Evolutionary conservation across 106 monocot genomes (phyloP).

Genomic region (Phalaenopsis aphrodite): DNA sequence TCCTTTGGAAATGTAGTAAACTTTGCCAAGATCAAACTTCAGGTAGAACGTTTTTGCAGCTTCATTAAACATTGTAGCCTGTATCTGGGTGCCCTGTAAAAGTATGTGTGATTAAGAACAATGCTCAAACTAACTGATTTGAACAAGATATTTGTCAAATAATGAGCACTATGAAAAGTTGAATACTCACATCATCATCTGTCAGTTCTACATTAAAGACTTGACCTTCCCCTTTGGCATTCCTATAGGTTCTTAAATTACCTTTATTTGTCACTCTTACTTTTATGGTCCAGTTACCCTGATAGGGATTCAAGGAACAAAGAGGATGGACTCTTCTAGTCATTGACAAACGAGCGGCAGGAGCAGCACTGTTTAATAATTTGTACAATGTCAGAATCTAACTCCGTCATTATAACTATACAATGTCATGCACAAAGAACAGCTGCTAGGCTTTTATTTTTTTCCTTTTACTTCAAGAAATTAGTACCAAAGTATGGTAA

Average conservation of each 20-base stretch:
- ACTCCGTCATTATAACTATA: background rate
- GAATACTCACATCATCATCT: constrained; percentile 81
- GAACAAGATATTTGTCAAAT: background rate
- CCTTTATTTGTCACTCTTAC: constrained; percentile 87
- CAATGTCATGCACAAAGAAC: background rate
- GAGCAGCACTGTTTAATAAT: constrained; percentile 50
- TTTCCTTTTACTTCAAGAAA: too few relatives aligned
- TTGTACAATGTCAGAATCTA: background rate
- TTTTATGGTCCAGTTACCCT: constrained; percentile 96
- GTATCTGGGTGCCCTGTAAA: constrained; percentile 80
- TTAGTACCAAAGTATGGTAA: too few relatives aligned
- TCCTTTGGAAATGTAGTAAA: constrained; percentile 86
- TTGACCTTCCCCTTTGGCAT: constrained; percentile 75
- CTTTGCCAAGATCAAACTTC: constrained; percentile 81
- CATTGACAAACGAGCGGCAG: constrained; percentile 78
- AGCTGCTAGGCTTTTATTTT: too few relatives aligned
- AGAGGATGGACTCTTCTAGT: constrained; percentile 88
- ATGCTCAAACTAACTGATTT: background rate
- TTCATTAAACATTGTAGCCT: constrained; percentile 96
- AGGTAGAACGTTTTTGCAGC: constrained; percentile 85
- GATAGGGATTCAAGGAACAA: constrained; percentile 90
- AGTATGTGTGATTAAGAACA: background rate
- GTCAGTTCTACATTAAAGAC: constrained; percentile 93
- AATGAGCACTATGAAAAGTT: background rate
- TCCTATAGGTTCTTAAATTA: constrained; percentile 71